Base-by-base conservation (phyloP, 306 rosid species). In the Abrus precatorius region DNA sequence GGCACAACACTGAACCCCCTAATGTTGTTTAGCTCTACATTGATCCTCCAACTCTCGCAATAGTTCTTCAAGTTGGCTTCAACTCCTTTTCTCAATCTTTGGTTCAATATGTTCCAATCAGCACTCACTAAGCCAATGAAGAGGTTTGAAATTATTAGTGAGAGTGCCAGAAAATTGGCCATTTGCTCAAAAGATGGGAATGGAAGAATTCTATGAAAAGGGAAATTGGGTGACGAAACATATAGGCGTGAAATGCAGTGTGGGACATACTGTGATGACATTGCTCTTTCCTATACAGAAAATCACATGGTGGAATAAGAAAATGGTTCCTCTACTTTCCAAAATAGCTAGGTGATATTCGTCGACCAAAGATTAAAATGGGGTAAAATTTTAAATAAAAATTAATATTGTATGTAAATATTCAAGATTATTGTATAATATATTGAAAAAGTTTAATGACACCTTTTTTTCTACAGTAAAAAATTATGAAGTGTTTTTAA, bases 41-140 rank as follows among this genome's bases (percentile, higher is more conserved):
- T 90, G 13, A 89, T 76, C 76, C 90, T 92, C 94, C 94, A 90
- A 88, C 92, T 92, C 85, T 90, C 93, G n/a, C 94, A 92, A 44
- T 90, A 88, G 41, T 48, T 90, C 83, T 85, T 90, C 88, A 87
- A 82, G 78, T 45, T 87, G 28, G 60, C 89, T 61, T 77, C 72
- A 70, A 63, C 81, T 61, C 55, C 71, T 53, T 78, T 60, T 14
- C 69, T 38, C 67, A 69, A 61, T 52, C 59, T 82, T 53, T 12
- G 73, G 69, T 45, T 85, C 79, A 90, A 62, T 50, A 90, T 87
- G 91, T 82, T 90, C 94, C 97, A 91, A 60, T 92, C 84, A 43
- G 77, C 87, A 74, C 79, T 79, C 52, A 68, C 87, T 28, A 63
- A 60, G 74, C 74, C 77, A 7, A 72, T 69, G 76, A 72, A 78